A percentile compares a stretch with the other conserved stretches of the same genome.
Conservation (phyloP, 2,329 filamentous ascomycete genomes). For the Akanthomyces lecanii region DNA sequence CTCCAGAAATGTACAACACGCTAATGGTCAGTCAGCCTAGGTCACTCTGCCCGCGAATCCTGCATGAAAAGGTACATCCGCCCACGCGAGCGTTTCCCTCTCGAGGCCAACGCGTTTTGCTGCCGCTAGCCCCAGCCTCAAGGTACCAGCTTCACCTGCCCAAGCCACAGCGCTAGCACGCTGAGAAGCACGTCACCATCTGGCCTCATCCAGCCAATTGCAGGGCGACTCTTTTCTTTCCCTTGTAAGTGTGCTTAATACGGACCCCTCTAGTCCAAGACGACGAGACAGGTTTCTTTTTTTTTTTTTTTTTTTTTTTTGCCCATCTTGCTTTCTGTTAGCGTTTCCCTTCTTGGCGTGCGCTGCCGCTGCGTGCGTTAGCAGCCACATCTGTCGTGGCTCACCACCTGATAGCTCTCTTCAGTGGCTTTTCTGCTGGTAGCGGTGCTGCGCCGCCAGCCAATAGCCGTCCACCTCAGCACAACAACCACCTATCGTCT, state of each 20-base stretch:
- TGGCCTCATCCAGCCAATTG: background rate
- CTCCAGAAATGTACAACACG: conserved; percentile 18
- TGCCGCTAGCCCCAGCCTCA: background rate
- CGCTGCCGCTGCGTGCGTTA: background rate
- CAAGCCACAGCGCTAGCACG: background rate
- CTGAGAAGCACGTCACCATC: conserved; percentile 13
- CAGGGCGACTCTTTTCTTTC: background rate
- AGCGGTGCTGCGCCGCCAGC: background rate
- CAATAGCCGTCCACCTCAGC: background rate
- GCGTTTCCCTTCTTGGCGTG: background rate
- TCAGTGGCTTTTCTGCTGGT: background rate
- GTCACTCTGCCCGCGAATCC: conserved; percentile 6
- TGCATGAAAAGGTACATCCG: conserved; percentile 13
- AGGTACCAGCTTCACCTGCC: conserved; percentile 4
- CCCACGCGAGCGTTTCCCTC: background rate
- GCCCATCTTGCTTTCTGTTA: background rate
- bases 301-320: background rate
- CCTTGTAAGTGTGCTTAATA: background rate
- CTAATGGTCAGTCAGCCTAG: conserved; percentile 14
- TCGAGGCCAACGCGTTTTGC: background rate
- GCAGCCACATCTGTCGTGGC: background rate
- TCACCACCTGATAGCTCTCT: background rate
- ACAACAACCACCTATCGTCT: background rate
- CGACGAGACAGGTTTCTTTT: background rate
- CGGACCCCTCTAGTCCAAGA: background rate